Evolutionary conservation across 1,284 basidiomycete genomes (phyloP).

Genomic region (Ganoderma boninense): DNA sequence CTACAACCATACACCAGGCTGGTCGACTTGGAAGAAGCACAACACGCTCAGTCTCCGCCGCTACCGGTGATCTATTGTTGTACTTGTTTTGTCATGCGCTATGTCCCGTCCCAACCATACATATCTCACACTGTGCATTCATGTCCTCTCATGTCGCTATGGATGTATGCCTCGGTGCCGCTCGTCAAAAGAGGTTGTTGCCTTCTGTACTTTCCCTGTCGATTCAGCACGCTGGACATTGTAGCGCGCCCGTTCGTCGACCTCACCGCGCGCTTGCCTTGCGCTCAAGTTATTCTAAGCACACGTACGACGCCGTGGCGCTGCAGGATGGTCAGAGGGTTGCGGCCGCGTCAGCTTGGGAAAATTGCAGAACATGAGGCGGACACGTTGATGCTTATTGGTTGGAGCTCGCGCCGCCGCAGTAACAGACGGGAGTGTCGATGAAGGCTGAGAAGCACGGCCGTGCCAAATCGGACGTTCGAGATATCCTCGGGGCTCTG

Average conservation of each 20-base stretch:
- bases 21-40: conserved; percentile 96
- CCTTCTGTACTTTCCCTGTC: conserved; percentile 12
- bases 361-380: conserved; percentile 22
- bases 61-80: conserved; percentile 81
- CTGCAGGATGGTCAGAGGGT: conserved; percentile 1
- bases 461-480: conserved; percentile 1
- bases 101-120: conserved; percentile 26
- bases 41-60: conserved; percentile 98
- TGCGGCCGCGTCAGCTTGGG: not conserved
- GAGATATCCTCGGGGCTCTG: not conserved
- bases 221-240: not conserved
- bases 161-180: conserved; percentile 43
- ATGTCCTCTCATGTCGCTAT: conserved; percentile 42
- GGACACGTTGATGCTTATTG: conserved; percentile 22
- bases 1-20: conserved; percentile 93
- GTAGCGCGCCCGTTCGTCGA: conserved; percentile 5
- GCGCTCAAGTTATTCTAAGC: conserved; percentile 14
- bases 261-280: not conserved
- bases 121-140: conserved; percentile 38
- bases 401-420: conserved; percentile 18
- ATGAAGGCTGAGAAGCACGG: conserved; percentile 5
- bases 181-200: conserved; percentile 32
- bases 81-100: conserved; percentile 40
- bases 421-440: not conserved
- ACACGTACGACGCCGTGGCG: conserved; percentile 11